Conservation (phyloP, 441 rosid genomes). For the Kokia cookei region DNA sequence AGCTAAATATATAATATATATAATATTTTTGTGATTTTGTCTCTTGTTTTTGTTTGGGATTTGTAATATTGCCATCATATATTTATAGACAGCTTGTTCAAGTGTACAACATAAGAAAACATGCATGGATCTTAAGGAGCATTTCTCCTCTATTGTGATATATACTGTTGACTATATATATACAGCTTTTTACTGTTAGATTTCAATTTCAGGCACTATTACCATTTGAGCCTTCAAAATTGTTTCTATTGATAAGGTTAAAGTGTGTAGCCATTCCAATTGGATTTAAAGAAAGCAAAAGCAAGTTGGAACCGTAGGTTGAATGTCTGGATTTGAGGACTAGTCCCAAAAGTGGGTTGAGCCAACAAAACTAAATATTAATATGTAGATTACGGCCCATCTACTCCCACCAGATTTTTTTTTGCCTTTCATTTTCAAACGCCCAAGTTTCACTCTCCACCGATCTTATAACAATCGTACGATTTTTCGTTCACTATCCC, state of each 20-base stretch:
- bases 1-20: background rate
- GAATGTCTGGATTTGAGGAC: background rate
- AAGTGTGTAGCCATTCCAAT: too few relatives aligned
- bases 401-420: too few relatives aligned
- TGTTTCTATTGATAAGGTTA: background rate
- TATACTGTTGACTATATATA: background rate
- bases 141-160: background rate
- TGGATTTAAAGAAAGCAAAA: too few relatives aligned
- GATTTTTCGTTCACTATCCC: too few relatives aligned
- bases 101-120: conserved; percentile 3
- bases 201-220: background rate
- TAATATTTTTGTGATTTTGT: background rate
- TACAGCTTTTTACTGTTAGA: background rate
- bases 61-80: background rate
- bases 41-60: background rate
- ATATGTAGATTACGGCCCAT: background rate
- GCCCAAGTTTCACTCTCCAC: too few relatives aligned
- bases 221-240: background rate
- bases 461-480: too few relatives aligned
- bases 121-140: background rate
- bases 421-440: too few relatives aligned
- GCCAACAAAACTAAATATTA: background rate
- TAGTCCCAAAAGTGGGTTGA: background rate
- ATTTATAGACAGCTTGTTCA: background rate
- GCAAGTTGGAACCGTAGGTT: too few relatives aligned